Conservation (phyloP, 768 basidiomycete genomes). For the Hygrophoropsis aurantiaca region DNA sequence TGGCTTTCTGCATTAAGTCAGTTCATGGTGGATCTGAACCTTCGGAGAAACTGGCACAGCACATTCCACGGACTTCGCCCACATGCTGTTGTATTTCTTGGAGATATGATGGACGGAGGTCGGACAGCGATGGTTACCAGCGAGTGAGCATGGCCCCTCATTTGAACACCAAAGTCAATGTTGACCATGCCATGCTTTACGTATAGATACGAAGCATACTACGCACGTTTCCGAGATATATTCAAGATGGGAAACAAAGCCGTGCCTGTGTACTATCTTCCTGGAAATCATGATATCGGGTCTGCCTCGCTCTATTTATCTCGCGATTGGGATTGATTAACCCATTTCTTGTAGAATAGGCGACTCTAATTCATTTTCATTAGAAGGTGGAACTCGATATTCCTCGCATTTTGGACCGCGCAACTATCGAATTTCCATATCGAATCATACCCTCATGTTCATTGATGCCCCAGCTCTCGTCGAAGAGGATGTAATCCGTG, state of each 20-base stretch:
- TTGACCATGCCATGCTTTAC: slow-evolving; percentile 5
- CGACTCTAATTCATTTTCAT: slow-evolving; percentile 31
- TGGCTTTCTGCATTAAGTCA: slow-evolving; percentile 60
- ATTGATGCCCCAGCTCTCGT: slow-evolving; percentile 73
- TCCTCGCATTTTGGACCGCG: slow-evolving; percentile 72
- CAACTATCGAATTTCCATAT: slow-evolving; percentile 61
- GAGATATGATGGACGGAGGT: slow-evolving; percentile 92
- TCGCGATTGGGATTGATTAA: not conserved
- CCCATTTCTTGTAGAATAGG: slow-evolving; percentile 25
- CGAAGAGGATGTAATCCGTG: slow-evolving; percentile 67
- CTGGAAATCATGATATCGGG: slow-evolving; percentile 93
- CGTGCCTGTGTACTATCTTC: slow-evolving; percentile 67
- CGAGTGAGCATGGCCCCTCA: slow-evolving; percentile 54
- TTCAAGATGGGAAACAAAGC: slow-evolving; percentile 48
- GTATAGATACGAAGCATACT: slow-evolving; percentile 73
- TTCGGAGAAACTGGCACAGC: slow-evolving; percentile 82
- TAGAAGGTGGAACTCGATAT: slow-evolving; percentile 56
- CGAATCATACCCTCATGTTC: slow-evolving; percentile 71
- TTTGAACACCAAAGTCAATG: slow-evolving; percentile 1
- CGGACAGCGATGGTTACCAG: slow-evolving; percentile 57
- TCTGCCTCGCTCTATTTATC: slow-evolving; percentile 30
- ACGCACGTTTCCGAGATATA: slow-evolving; percentile 64
- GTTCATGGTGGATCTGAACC: slow-evolving; percentile 73
- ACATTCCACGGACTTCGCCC: slow-evolving; percentile 54
- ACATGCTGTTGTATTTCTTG: slow-evolving; percentile 78